phyloP scores from a whole-genome alignment of 371 early-diverging fungal genomes.

The Polyrhizophydium stewartii region DNA sequence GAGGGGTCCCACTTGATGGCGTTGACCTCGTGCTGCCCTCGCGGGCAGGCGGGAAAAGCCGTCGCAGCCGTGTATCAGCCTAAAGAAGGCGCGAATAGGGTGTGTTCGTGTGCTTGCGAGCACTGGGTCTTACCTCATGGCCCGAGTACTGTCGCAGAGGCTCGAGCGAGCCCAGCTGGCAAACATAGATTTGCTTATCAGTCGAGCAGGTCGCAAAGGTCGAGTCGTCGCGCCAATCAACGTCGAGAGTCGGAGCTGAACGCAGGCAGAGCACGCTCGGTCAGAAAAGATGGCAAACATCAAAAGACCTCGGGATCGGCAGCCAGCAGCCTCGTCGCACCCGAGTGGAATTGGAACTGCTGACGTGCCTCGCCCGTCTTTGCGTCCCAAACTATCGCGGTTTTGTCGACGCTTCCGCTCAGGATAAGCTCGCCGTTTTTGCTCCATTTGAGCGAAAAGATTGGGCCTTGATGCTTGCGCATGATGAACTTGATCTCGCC shows the following conservation, averaged over 20 bases:
- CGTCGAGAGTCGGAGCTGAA: constrained; percentile 67
- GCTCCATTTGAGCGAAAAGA: constrained; percentile 87
- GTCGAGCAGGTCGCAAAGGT: constrained; percentile 90
- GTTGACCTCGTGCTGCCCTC: constrained; percentile 70
- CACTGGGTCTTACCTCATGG: constrained; percentile 49
- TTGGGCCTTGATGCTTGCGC: constrained; percentile 74
- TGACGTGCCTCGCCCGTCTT: constrained; percentile 71
- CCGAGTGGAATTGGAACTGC: constrained; percentile 70
- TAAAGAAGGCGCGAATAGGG: no score
- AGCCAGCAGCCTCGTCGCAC: constrained; percentile 29
- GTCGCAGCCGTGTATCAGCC: no score
- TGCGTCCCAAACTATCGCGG: constrained; percentile 83
- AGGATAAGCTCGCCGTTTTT: constrained; percentile 70
- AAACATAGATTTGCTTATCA: constrained; percentile 78
- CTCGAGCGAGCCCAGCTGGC: constrained; percentile 59
- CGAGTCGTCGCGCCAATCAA: constrained; percentile 88
- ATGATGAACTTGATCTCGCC: constrained; percentile 68
- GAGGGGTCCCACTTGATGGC: constrained; percentile 84
- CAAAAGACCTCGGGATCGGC: neutral
- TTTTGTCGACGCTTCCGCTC: constrained; percentile 77
- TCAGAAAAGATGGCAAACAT: neutral
- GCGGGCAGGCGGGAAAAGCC: neutral
- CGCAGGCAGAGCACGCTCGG: no score
- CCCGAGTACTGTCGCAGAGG: constrained; percentile 71
- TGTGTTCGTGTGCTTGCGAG: neutral